Conservation (phyloP, 2,329 filamentous ascomycete genomes). For the Claviceps purpurea region DNA sequence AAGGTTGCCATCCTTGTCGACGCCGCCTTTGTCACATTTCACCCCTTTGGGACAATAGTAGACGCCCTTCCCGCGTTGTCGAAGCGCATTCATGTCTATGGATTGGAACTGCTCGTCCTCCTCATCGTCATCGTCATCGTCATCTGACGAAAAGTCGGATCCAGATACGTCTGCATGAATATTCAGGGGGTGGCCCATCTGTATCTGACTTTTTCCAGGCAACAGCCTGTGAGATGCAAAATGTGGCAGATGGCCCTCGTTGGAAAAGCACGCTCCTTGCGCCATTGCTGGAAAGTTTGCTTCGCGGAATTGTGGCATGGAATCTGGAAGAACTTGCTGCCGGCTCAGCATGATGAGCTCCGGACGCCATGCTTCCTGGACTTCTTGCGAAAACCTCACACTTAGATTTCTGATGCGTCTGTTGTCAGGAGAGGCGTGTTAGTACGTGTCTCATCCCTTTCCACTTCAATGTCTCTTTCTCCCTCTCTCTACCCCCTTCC, state of each 20-base stretch:
- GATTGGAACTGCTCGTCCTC: conserved; percentile 20
- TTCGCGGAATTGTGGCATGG: conserved; percentile 13
- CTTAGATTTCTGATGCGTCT: conserved; percentile 23
- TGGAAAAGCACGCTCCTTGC: conserved; percentile 7
- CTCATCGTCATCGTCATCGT: conserved; percentile 12
- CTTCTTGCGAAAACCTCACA: conserved; percentile 20
- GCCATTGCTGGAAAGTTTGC: conserved; percentile 7
- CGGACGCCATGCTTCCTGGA: conserved; percentile 19
- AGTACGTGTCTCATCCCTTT: neutral
- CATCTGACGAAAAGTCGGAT: conserved; percentile 16
- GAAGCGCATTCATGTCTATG: conserved; percentile 26
- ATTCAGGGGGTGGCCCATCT: conserved; percentile 6
- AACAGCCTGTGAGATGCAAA: conserved; percentile 12
- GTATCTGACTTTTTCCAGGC: conserved; percentile 9
- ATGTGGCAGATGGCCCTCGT: conserved; percentile 11
- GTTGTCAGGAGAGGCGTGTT: neutral
- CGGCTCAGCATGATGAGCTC: conserved; percentile 7
- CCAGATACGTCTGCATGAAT: conserved; percentile 9
- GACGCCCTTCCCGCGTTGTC: conserved; percentile 25
- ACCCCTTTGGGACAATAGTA: conserved; percentile 23
- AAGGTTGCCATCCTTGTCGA: conserved; percentile 24
- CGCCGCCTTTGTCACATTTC: conserved; percentile 26
- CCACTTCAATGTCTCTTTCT: too few species aligned
- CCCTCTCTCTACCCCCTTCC: neutral
- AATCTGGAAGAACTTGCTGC: conserved; percentile 10